phyloP scores from a whole-genome alignment of 225 moss, liverwort and hornwort species.

The Bryoerythrophyllum caledonicum region DNA sequence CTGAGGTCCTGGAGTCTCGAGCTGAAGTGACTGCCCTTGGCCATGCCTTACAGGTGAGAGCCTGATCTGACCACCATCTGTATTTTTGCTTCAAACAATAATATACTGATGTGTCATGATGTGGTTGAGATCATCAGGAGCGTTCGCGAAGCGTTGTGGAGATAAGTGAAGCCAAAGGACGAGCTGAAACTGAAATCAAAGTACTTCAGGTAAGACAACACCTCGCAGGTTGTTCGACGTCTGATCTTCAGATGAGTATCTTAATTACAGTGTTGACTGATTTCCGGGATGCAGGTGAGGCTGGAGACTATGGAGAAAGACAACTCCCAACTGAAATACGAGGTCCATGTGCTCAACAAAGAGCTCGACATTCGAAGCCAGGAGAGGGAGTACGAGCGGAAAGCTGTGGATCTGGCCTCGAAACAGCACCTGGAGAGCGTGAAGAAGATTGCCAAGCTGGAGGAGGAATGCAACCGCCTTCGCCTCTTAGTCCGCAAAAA shows the following conservation, averaged over 20 bases:
- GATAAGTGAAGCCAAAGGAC: conserved; percentile 51
- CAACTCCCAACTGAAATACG: conserved; percentile 64
- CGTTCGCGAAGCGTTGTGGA: conserved; percentile 52
- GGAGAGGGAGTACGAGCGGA: conserved; percentile 67
- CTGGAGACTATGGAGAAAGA: conserved; percentile 69
- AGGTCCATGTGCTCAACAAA: conserved; percentile 71
- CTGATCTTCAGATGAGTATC: not conserved
- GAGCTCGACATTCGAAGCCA: conserved; percentile 72
- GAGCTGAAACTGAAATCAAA: conserved; percentile 60
- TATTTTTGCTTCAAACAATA: not conserved
- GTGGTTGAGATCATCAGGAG: conserved; percentile 37
- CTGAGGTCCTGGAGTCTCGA: conserved; percentile 59
- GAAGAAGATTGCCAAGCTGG: conserved; percentile 71
- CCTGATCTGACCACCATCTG: too few relatives aligned
- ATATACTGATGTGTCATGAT: not conserved
- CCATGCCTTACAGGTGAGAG: conserved; percentile 59
- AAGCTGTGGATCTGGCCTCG: conserved; percentile 60
- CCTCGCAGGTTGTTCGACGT: not conserved
- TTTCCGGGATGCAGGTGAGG: conserved; percentile 45
- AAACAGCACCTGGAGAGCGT: conserved; percentile 72
- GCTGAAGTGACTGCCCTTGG: conserved; percentile 56
- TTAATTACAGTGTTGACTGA: not conserved
- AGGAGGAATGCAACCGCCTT: conserved; percentile 73
- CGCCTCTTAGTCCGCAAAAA: conserved; percentile 71
- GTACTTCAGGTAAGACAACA: conserved; percentile 46